Evolutionary conservation across 768 basidiomycete genomes (phyloP).

Genomic region (Trichaptum fuscoviolaceum): DNA sequence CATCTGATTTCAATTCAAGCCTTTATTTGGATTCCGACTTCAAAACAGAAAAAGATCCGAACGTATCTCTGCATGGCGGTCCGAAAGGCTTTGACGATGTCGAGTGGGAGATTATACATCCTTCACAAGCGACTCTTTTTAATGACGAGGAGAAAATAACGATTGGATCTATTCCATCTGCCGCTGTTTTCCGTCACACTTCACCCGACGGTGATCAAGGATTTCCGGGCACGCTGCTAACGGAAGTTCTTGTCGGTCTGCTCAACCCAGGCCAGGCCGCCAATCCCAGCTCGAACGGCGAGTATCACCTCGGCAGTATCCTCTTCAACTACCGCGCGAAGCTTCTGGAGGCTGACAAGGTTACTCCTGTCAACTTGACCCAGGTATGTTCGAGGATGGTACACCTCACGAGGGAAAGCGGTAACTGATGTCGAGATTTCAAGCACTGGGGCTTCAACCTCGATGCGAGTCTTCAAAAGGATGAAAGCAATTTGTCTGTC

Average conservation of each 20-base stretch:
- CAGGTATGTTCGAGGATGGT: constrained; percentile 41
- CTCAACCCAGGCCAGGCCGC: constrained; percentile 33
- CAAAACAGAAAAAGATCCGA: constrained; percentile 14
- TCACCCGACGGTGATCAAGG: constrained; percentile 69
- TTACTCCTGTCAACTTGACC: constrained; percentile 73
- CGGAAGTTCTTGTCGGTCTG: constrained; percentile 54
- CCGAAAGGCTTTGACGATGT: constrained; percentile 57
- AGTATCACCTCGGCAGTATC: constrained; percentile 57
- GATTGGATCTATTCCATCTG: constrained; percentile 29
- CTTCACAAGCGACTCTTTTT: constrained; percentile 45
- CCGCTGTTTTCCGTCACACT: constrained; percentile 51
- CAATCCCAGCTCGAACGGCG: constrained; percentile 23
- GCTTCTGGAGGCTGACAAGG: constrained; percentile 42
- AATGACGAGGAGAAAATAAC: constrained; percentile 45
- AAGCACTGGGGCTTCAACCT: constrained; percentile 85
- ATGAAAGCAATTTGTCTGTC: constrained; percentile 40
- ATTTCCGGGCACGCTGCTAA: constrained; percentile 53
- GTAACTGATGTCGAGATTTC: constrained; percentile 5
- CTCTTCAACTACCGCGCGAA: constrained; percentile 66
- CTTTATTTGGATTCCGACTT: background rate
- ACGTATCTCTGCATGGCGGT: constrained; percentile 72
- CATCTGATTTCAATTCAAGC: background rate
- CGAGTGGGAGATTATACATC: constrained; percentile 43
- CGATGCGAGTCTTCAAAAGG: constrained; percentile 53
- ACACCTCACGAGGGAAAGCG: background rate